phyloP scores from a whole-genome alignment of 169 alveolate species.

The Plasmodium billcollinsi region DNA sequence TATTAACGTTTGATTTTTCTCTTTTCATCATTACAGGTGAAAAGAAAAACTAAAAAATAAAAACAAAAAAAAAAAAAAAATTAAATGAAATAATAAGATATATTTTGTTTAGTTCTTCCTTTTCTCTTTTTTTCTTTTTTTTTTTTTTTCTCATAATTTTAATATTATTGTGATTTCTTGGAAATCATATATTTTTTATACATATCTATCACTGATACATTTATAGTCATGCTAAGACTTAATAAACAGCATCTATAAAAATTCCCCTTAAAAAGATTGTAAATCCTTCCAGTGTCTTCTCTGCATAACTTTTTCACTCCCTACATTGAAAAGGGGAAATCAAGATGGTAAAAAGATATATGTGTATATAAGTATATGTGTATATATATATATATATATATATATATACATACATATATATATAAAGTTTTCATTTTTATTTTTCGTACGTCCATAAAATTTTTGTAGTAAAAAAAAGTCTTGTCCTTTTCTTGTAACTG shows the following conservation, averaged over 20 bases:
- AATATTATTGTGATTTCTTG: background rate
- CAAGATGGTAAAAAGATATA: background rate
- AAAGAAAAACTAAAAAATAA: background rate
- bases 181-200: slow-evolving; percentile 27
- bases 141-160: background rate
- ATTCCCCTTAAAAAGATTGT: slow-evolving; percentile 52
- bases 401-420: background rate
- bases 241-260: slow-evolving; percentile 51
- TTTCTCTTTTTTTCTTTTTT: background rate
- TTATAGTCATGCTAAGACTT: slow-evolving; percentile 62
- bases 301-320: slow-evolving; percentile 43
- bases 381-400: background rate
- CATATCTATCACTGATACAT: slow-evolving; percentile 38
- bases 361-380: background rate
- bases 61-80: background rate
- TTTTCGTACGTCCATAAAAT: slow-evolving; percentile 32
- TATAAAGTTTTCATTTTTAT: background rate
- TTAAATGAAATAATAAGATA: background rate
- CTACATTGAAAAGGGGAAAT: background rate
- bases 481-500: slow-evolving; percentile 59
- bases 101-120: background rate
- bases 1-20: too few species aligned
- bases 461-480: slow-evolving; percentile 53
- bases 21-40: too few species aligned
- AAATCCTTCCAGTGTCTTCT: slow-evolving; percentile 36